These are phyloP conservation scores for Paradendryphiella salina DNA, from an alignment of 2,329 filamentous ascomycete genomes.

Conservation along the genomic window DNA sequence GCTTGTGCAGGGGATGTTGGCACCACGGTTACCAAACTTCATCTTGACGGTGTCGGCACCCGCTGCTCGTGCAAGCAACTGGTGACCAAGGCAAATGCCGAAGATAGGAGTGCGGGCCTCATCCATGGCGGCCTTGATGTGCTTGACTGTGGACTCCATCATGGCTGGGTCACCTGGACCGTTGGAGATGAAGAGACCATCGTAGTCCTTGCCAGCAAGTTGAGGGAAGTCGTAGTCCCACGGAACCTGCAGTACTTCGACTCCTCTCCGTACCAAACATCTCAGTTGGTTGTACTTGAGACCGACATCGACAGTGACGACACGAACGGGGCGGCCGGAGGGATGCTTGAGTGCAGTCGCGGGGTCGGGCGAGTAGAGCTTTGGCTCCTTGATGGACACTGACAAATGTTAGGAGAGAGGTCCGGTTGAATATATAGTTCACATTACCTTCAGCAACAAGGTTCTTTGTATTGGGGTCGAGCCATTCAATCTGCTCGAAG, in stretches of 20 bases:
- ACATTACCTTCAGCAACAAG: slow-evolving; percentile 83
- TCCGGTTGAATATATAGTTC: slow-evolving; percentile 7
- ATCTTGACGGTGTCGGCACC: slow-evolving; percentile 89
- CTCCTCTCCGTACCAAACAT: slow-evolving; percentile 85
- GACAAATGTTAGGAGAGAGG: slow-evolving; percentile 31
- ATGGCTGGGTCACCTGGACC: slow-evolving; percentile 93
- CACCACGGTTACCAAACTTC: slow-evolving; percentile 98
- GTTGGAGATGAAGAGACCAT: slow-evolving; percentile 97
- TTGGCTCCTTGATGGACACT: slow-evolving; percentile 89
- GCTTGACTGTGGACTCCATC: slow-evolving; percentile 75
- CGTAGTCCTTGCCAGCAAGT: slow-evolving; percentile 79
- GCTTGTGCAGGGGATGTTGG: slow-evolving; percentile 98
- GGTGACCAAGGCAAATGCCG: slow-evolving; percentile 94
- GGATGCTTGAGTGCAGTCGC: slow-evolving; percentile 78
- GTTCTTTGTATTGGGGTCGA: slow-evolving; percentile 89
- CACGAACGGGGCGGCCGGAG: slow-evolving; percentile 81
- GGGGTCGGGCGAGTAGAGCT: slow-evolving; percentile 77
- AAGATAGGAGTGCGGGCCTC: slow-evolving; percentile 86
- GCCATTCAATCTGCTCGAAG: slow-evolving; percentile 85
- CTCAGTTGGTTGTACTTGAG: slow-evolving; percentile 98
- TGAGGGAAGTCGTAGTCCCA: slow-evolving; percentile 92
- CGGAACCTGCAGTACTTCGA: slow-evolving; percentile 91
- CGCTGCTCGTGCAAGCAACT: slow-evolving; percentile 84
- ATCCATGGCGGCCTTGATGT: slow-evolving; percentile 74
- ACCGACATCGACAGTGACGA: slow-evolving; percentile 93